A percentile compares a stretch with the other conserved stretches of the same genome.
Conservation (phyloP, 768 basidiomycete genomes). For the Collybia sp. region DNA sequence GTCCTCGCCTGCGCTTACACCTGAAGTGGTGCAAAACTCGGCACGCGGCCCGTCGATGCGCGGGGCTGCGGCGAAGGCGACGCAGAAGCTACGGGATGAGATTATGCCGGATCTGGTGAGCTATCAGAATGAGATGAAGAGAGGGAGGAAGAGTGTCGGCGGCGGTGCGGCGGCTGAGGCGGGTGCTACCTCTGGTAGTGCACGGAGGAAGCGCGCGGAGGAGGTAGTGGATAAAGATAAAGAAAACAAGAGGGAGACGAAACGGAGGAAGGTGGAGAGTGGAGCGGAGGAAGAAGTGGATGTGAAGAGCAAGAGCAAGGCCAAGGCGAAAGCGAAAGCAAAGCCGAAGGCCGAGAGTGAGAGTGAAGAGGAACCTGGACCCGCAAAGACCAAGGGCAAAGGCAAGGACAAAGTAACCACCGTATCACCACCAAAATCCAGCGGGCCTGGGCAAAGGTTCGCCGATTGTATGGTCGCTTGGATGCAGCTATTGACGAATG, state of each 20-base stretch:
- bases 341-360: conserved; percentile 9
- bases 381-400: conserved; percentile 11
- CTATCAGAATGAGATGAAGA: conserved; percentile 62
- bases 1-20: conserved; percentile 9
- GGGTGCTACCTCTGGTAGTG: conserved; percentile 8
- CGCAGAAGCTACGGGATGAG: conserved; percentile 51
- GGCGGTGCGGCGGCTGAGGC: conserved; percentile 4
- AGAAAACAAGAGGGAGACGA: conserved; percentile 4
- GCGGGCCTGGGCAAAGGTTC: conserved; percentile 7
- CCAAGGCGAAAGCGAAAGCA: conserved; percentile 6
- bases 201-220: conserved; percentile 14
- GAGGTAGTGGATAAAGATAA: conserved; percentile 7
- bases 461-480: conserved; percentile 1
- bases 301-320: conserved; percentile 7
- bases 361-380: conserved; percentile 4
- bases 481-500: background rate
- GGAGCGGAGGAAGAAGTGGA: conserved; percentile 8
- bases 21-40: conserved; percentile 3
- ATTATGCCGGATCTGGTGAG: conserved; percentile 77
- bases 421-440: background rate
- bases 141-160: conserved; percentile 26
- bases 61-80: conserved; percentile 39
- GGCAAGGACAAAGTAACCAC: conserved; percentile 14
- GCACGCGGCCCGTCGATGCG: conserved; percentile 20
- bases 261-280: conserved; percentile 7